Conservation (phyloP, 192 early-diverging fungal species). For the Rhizophagus clarus region DNA sequence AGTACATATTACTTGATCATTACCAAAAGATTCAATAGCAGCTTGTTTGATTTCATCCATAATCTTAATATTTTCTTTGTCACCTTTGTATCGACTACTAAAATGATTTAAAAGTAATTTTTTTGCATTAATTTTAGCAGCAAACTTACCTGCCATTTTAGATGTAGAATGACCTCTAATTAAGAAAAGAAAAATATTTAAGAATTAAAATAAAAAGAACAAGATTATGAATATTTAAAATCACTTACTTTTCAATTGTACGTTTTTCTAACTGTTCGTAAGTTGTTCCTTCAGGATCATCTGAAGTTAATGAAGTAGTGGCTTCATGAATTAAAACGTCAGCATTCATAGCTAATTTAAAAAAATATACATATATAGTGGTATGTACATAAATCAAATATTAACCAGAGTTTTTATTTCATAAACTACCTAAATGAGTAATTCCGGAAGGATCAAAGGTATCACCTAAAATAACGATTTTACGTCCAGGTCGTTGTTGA, state of each 20-base stretch:
- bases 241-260: no score
- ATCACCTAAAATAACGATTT: constrained; percentile 60
- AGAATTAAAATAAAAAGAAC: no score
- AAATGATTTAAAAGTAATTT: constrained; percentile 59
- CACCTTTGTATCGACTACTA: constrained; percentile 54
- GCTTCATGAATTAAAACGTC: constrained; percentile 59
- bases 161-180: constrained; percentile 64
- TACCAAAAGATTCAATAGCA: constrained; percentile 48
- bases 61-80: constrained; percentile 49
- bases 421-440: background rate
- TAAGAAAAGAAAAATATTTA: no score
- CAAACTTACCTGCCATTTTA: constrained; percentile 55
- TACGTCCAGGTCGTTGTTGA: constrained; percentile 37
- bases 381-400: no score
- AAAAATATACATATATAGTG: no score
- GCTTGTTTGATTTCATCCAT: constrained; percentile 57
- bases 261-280: constrained; percentile 19
- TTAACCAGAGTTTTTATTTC: no score
- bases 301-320: constrained; percentile 51
- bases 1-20: constrained; percentile 29
- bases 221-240: no score
- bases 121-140: constrained; percentile 41
- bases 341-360: background rate
- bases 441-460: constrained; percentile 48
- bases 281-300: constrained; percentile 42